Conservation (phyloP, 1,284 basidiomycete genomes). For the Macrocystidia cucumis region DNA sequence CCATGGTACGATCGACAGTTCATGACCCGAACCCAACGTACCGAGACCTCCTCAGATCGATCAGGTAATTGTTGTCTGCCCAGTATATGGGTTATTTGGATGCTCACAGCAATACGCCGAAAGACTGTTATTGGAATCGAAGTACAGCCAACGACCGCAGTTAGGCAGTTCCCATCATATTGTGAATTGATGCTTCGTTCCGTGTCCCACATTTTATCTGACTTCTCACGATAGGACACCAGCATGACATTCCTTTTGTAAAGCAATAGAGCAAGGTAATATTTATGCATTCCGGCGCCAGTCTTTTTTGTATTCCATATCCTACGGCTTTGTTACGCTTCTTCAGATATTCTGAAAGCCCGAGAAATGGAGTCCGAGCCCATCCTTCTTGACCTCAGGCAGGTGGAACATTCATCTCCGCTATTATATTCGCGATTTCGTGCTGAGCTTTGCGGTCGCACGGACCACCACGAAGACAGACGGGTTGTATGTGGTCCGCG, state of each 20-base stretch:
- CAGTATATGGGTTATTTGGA: no score
- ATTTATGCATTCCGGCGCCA: no score
- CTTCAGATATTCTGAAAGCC: no score
- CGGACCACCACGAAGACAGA: constrained; percentile 12
- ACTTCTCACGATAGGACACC: constrained; percentile 20
- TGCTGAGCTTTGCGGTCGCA: constrained; percentile 13
- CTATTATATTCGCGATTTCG: constrained; percentile 8
- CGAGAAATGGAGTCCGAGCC: no score
- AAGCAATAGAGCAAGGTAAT: no score
- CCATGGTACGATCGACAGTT: no score
- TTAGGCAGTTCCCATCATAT: constrained; percentile 68
- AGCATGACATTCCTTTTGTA: no score
- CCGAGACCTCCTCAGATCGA: constrained; percentile 58
- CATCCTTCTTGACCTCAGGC: no score
- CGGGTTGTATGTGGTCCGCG: constrained; percentile 13
- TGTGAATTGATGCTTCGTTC: constrained; percentile 28
- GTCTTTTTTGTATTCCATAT: no score
- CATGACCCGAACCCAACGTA: constrained; percentile 73
- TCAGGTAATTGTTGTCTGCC: constrained; percentile 47
- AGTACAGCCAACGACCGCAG: constrained; percentile 79
- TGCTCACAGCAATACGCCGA: neutral
- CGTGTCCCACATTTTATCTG: constrained; percentile 1
- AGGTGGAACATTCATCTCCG: no score
- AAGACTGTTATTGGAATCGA: constrained; percentile 44
- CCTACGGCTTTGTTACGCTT: no score